A percentile compares a stretch with the other conserved stretches of the same genome.
phyloP scores from a whole-genome alignment of 306 rosid genomes.

The Vachellia pachyceras region DNA sequence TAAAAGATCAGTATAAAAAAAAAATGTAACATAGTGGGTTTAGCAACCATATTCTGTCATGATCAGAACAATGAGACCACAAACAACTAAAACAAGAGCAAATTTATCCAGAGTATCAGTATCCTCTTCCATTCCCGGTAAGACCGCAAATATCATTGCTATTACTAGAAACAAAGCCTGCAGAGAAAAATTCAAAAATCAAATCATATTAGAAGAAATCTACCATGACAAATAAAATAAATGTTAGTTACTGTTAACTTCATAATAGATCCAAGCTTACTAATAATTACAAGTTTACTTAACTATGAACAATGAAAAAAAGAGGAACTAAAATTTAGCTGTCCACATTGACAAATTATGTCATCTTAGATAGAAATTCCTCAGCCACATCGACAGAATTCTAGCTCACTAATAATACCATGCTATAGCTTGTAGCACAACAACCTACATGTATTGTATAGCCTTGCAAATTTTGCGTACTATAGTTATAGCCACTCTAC shows the following conservation, averaged over 20 bases:
- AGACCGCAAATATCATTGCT: conserved; percentile 50
- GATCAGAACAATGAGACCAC: conserved; percentile 53
- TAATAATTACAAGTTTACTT: background rate
- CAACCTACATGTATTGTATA: background rate
- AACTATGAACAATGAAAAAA: conserved; percentile 17
- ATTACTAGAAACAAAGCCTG: conserved; percentile 66
- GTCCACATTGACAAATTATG: background rate
- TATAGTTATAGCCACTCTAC: too few species aligned
- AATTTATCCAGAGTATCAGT: conserved; percentile 52
- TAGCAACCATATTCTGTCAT: conserved; percentile 68
- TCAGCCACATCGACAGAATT: background rate
- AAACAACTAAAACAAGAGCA: conserved; percentile 54
- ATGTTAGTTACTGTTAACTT: background rate
- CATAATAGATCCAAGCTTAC: background rate
- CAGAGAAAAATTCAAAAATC: conserved; percentile 31
- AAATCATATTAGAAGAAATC: conserved; percentile 21
- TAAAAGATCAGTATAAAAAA: background rate
- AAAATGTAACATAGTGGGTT: conserved; percentile 4
- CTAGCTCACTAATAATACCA: background rate
- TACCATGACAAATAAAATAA: background rate
- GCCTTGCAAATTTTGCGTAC: too few species aligned
- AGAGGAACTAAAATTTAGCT: background rate
- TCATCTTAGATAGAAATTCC: background rate
- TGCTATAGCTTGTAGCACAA: background rate
- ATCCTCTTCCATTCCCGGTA: conserved; percentile 45